Percentiles rank a stretch among this genome's conserved stretches.
These are phyloP conservation scores for Fusarium haematococcum DNA, from an alignment of 2,329 filamentous ascomycete species.

Conservation along the genomic window DNA sequence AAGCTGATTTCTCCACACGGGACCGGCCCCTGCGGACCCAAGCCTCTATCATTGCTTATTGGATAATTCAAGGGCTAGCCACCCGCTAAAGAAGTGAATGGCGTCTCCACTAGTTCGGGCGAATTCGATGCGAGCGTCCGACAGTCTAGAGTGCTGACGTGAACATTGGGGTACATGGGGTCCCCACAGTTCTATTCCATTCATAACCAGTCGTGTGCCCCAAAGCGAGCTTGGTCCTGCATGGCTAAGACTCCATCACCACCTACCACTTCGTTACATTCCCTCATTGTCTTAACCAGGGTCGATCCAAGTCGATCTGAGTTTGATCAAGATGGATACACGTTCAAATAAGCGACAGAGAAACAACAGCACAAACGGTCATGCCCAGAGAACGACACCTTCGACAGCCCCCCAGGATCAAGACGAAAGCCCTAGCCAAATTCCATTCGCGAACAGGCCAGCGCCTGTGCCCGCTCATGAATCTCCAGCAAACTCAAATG, in stretches of 20 bases:
- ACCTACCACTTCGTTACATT: background rate
- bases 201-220: background rate
- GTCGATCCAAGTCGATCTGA: too few relatives aligned
- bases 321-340: background rate
- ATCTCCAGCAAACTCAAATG: background rate
- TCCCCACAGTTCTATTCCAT: background rate
- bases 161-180: background rate
- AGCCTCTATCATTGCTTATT: background rate
- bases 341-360: background rate
- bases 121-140: background rate
- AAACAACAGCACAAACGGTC: background rate
- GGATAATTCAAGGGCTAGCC: background rate
- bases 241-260: background rate
- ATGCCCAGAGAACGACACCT: background rate
- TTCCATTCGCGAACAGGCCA: background rate
- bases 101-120: background rate
- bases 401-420: background rate
- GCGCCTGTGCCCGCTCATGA: background rate
- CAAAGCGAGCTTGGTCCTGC: background rate
- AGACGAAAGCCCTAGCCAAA: background rate
- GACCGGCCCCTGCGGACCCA: background rate
- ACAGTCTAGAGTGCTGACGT: background rate
- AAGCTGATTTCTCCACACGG: background rate
- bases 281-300: background rate
- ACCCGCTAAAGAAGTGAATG: background rate